Percentiles rank a stretch among this genome's conserved stretches.
Conservation (phyloP, 139 green algal species). For the Picochlorum sp. region DNA sequence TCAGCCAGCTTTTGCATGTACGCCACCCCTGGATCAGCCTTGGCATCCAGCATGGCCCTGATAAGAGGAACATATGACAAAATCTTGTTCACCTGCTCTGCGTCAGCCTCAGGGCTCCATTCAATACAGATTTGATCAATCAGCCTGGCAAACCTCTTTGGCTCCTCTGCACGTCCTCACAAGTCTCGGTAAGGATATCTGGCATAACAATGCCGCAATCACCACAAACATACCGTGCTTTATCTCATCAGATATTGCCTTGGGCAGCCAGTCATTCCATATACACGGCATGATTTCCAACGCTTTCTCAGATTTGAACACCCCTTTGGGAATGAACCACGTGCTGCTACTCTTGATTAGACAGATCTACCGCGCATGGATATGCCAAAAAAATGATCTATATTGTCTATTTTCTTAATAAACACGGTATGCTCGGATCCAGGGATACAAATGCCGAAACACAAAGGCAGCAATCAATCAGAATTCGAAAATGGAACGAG, state of each 20-base stretch:
- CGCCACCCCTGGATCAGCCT: constrained; percentile 16
- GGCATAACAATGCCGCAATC: too few relatives aligned
- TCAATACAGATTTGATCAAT: constrained; percentile 14
- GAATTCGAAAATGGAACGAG: too few relatives aligned
- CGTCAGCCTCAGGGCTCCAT: constrained; percentile 17
- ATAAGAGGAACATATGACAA: constrained; percentile 32
- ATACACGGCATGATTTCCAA: constrained; percentile 14
- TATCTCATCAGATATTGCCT: constrained; percentile 13
- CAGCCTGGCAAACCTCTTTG: constrained; percentile 30
- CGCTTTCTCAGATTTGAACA: neutral
- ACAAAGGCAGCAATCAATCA: too few relatives aligned
- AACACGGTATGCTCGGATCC: too few relatives aligned
- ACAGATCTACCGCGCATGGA: too few relatives aligned
- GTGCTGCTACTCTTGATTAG: too few relatives aligned
- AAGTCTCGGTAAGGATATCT: neutral
- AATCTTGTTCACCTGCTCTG: neutral
- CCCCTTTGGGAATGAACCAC: too few relatives aligned
- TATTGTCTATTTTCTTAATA: too few relatives aligned
- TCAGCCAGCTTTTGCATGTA: constrained; percentile 19
- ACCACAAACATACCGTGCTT: neutral
- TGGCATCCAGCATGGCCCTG: constrained; percentile 27
- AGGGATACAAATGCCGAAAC: too few relatives aligned
- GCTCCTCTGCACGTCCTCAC: constrained; percentile 36
- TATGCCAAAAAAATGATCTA: too few relatives aligned
- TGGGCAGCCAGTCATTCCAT: constrained; percentile 42